Conservation (phyloP, 768 basidiomycete genomes). For the Kwoniella dejecticola region DNA sequence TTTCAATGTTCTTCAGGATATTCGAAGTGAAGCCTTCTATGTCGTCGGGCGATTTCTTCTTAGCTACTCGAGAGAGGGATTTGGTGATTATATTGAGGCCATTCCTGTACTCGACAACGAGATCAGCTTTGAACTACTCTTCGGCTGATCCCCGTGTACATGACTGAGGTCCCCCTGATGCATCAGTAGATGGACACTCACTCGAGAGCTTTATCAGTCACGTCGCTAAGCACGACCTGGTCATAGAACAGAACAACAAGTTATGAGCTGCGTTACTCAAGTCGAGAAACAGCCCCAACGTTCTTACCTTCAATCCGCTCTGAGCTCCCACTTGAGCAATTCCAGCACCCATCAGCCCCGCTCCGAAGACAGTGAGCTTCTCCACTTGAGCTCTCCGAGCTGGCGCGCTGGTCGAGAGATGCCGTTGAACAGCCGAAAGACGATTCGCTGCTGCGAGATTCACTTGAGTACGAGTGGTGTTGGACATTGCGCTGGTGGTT, state of each 20-base stretch:
- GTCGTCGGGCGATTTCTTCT: slow-evolving; percentile 53
- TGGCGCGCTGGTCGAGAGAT: slow-evolving; percentile 20
- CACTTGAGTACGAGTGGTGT: not conserved
- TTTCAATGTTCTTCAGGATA: slow-evolving; percentile 54
- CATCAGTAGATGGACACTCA: slow-evolving; percentile 12
- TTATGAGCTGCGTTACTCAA: too few relatives aligned
- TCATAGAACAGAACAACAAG: not conserved
- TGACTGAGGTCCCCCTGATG: too few relatives aligned
- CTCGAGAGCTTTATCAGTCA: slow-evolving; percentile 55
- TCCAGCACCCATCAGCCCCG: slow-evolving; percentile 58
- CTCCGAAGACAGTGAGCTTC: slow-evolving; percentile 57
- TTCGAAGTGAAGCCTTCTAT: slow-evolving; percentile 42
- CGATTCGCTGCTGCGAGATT: slow-evolving; percentile 14
- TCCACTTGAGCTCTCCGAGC: slow-evolving; percentile 31
- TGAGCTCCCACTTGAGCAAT: slow-evolving; percentile 59
- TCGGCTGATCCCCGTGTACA: too few relatives aligned
- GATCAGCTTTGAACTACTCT: not conserved
- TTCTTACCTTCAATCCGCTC: slow-evolving; percentile 56
- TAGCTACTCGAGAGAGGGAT: slow-evolving; percentile 56
- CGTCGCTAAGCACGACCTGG: slow-evolving; percentile 56
- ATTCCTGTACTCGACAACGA: slow-evolving; percentile 36
- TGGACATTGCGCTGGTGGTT: not conserved
- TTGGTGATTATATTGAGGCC: slow-evolving; percentile 57
- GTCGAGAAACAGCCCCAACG: too few relatives aligned
- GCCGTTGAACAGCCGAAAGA: slow-evolving; percentile 28